These are phyloP conservation scores for Trichomonascaceae sp. DNA, from an alignment of 1,139 yeast species.

Conservation along the genomic window DNA sequence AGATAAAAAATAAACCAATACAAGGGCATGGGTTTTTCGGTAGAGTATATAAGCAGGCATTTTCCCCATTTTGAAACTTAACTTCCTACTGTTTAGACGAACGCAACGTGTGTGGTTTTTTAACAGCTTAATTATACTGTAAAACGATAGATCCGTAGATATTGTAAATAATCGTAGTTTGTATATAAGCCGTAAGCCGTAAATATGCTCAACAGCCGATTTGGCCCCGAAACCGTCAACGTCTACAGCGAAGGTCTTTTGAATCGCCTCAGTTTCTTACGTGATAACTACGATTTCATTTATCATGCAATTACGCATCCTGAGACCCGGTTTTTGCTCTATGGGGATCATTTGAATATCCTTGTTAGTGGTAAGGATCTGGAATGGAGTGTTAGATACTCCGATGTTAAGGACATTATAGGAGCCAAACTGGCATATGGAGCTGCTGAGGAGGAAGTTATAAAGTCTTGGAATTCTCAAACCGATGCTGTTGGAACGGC, in stretches of 20 bases:
- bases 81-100: not conserved
- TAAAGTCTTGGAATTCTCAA: constrained; percentile 28
- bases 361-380: constrained; percentile 17
- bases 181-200: too few species aligned
- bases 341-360: constrained; percentile 31
- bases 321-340: constrained; percentile 53
- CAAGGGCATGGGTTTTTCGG: not conserved
- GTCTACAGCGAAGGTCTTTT: constrained; percentile 30
- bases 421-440: constrained; percentile 33
- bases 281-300: constrained; percentile 62
- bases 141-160: too few species aligned
- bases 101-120: not conserved
- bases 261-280: constrained; percentile 72
- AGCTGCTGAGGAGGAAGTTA: constrained; percentile 23
- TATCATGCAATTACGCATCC: constrained; percentile 45
- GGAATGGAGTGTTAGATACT: constrained; percentile 1
- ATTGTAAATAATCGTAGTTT: too few species aligned
- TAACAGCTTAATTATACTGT: too few species aligned
- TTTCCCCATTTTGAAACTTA: not conserved
- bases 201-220: constrained; percentile 5
- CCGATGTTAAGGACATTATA: constrained; percentile 21
- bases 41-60: not conserved
- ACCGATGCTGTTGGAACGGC: constrained; percentile 36
- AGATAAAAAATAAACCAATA: too few species aligned
- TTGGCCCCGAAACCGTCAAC: constrained; percentile 19